Evolutionary conservation across 306 rosid species (phyloP).

Genomic region (Potentilla sterilis): DNA sequence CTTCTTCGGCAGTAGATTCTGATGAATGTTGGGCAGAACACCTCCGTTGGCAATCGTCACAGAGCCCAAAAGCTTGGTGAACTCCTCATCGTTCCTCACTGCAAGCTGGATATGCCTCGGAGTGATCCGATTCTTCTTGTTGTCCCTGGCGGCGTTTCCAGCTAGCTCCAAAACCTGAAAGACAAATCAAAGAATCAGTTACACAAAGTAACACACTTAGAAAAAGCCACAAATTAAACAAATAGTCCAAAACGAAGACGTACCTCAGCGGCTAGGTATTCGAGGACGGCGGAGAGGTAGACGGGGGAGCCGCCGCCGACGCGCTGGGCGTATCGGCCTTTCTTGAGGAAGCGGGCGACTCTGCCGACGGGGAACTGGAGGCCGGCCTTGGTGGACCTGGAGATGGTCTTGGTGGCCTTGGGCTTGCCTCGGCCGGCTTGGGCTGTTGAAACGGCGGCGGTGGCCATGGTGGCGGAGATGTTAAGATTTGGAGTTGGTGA

Average conservation of each 20-base stretch:
- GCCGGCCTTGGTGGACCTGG: slow-evolving; percentile 73
- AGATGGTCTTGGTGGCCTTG: slow-evolving; percentile 38
- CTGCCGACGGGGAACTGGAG: slow-evolving; percentile 90
- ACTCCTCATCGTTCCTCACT: slow-evolving; percentile 69
- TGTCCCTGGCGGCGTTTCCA: slow-evolving; percentile 66
- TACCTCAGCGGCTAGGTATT: slow-evolving; percentile 86
- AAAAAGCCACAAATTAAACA: background rate
- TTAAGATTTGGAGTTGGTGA: background rate
- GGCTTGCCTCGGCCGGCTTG: slow-evolving; percentile 60
- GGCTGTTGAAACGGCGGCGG: slow-evolving; percentile 18
- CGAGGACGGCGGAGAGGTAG: slow-evolving; percentile 85
- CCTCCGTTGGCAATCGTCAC: slow-evolving; percentile 64
- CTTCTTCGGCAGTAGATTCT: slow-evolving; percentile 57
- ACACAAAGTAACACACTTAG: too few relatives aligned
- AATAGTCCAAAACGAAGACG: background rate
- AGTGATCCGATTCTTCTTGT: slow-evolving; percentile 62
- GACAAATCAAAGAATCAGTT: background rate
- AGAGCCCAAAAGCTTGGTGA: slow-evolving; percentile 51
- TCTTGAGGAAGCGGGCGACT: slow-evolving; percentile 63
- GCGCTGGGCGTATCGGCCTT: slow-evolving; percentile 68
- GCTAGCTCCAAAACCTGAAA: slow-evolving; percentile 56
- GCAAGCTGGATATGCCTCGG: slow-evolving; percentile 81
- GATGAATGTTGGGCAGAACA: slow-evolving; percentile 57
- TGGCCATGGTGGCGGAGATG: slow-evolving; percentile 25
- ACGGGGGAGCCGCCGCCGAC: slow-evolving; percentile 78